Evolutionary conservation across 2,329 filamentous ascomycete genomes (phyloP), one percentile per base, ranked within the genome.

Genomic region (Didymella segeticola): DNA sequence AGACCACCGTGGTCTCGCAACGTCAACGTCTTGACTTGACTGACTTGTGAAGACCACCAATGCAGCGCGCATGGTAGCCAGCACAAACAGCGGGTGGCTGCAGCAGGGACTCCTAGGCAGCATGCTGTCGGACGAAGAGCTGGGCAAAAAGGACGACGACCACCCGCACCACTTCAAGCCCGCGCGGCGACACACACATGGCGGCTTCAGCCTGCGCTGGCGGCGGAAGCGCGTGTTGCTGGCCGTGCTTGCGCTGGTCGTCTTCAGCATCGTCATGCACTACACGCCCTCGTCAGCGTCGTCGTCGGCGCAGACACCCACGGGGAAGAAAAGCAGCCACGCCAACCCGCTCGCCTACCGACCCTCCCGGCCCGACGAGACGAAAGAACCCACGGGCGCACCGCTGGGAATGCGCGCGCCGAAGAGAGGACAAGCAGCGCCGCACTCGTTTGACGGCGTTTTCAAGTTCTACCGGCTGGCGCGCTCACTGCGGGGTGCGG

Each of bases 401-500:
- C 72, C 72, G 12, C 60, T 61, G 17, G 71, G 69, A 39, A 47
- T 58, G n/a, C 53, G 46, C 5, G 52, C 47, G 3, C 60, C 65
- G 11, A 57, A 50, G 43, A 56, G 47, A 10, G 65, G 66, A 9
- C 53, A 61, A 3, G 11, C 57, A 2, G 29, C 48, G 4, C 58
- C 63, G 9, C 68, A 66, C 15, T 58, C 58, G 43, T 93, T 88
- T 72, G 84, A 87, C 58, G 92, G 90, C 1, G 83, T 83, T 1
- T 81, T 96, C 62, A 85, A 80, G 63, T 93, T 91, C 68, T 83
- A 83, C 62, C 74, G 83, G 10, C 81, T 97, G 34, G 84, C 83
- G 0, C 67, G 73, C 15, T 86, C 88, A 3, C 77, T 96, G 33
- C 83, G 86, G 38, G 80, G 78, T 11, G 84, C 88, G 36, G 71